These are phyloP conservation scores for Paraphaeosphaeria minitans DNA, from an alignment of 2,329 filamentous ascomycete genomes.

Conservation along the genomic window DNA sequence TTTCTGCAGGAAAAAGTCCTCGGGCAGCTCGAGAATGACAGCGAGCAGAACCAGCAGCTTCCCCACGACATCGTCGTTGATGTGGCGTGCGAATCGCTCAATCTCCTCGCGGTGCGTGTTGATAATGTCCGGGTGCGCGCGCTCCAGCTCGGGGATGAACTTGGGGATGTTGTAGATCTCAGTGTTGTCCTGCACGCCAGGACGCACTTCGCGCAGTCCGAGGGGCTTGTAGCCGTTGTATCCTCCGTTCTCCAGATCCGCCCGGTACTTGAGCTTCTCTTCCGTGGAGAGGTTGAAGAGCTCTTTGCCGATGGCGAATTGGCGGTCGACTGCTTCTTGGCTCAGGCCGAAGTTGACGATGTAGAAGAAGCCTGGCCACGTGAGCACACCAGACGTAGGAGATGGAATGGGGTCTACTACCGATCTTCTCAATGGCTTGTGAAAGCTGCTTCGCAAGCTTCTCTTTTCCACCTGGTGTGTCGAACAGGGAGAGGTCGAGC, in stretches of 20 bases:
- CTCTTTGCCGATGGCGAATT: constrained; percentile 22
- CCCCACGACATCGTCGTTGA: constrained; percentile 47
- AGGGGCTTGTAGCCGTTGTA: constrained; percentile 55
- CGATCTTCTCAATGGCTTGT: constrained; percentile 9
- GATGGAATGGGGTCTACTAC: neutral
- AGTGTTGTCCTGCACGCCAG: constrained; percentile 57
- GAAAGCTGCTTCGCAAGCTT: constrained; percentile 12
- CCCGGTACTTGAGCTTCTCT: constrained; percentile 21
- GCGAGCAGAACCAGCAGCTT: constrained; percentile 59
- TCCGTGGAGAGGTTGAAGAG: constrained; percentile 19
- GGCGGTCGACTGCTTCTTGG: constrained; percentile 23
- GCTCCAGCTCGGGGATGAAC: constrained; percentile 61
- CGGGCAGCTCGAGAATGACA: constrained; percentile 63
- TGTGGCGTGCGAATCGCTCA: constrained; percentile 55
- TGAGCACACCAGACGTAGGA: neutral
- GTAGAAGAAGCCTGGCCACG: constrained; percentile 21
- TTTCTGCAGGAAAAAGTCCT: constrained; percentile 59
- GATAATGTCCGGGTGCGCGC: constrained; percentile 47
- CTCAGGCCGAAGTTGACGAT: constrained; percentile 22
- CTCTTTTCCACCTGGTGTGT: constrained; percentile 10
- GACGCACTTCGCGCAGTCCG: constrained; percentile 36
- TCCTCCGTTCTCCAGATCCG: constrained; percentile 28
- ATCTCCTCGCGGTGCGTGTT: constrained; percentile 51
- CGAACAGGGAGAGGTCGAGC: constrained; percentile 11
- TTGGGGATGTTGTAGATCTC: constrained; percentile 66